Conservation (phyloP, 805 yeast species). For the Starmera caribaea region DNA sequence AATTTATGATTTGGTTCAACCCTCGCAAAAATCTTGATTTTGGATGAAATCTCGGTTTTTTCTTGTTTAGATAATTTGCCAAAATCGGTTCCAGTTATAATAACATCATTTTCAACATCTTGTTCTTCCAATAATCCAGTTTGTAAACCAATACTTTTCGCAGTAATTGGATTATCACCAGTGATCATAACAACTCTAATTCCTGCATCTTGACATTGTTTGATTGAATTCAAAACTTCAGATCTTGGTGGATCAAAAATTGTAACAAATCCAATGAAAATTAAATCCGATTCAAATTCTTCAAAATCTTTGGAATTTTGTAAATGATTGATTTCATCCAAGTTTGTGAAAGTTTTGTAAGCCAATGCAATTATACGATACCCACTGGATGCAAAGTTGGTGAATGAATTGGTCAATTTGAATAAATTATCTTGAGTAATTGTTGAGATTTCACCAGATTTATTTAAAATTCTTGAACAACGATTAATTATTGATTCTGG, state of each 20-base stretch:
- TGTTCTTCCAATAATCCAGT: conserved; percentile 26
- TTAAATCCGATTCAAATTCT: conserved; percentile 17
- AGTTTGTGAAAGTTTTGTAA: conserved; percentile 25
- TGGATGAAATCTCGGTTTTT: conserved; percentile 33
- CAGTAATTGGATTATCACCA: conserved; percentile 49
- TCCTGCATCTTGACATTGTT: conserved; percentile 30
- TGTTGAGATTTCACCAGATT: conserved; percentile 11
- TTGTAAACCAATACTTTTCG: conserved; percentile 38
- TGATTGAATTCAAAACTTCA: conserved; percentile 24
- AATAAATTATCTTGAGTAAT: conserved; percentile 24
- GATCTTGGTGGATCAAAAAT: conserved; percentile 37
- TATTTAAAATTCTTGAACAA: conserved; percentile 29
- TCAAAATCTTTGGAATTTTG: conserved; percentile 28
- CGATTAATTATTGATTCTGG: conserved; percentile 38
- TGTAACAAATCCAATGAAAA: conserved; percentile 31
- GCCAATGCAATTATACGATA: conserved; percentile 23
- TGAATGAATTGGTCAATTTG: conserved; percentile 25
- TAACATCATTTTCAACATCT: conserved; percentile 16
- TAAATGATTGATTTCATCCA: conserved; percentile 19
- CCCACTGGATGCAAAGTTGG: conserved; percentile 27
- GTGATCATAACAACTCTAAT: conserved; percentile 35
- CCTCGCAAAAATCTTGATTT: conserved; percentile 39
- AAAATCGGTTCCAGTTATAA: conserved; percentile 32
- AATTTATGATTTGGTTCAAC: conserved; percentile 50
- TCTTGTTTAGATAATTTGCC: conserved; percentile 22